A percentile compares a stretch with the other conserved stretches of the same genome.
Conservation (phyloP, 2,329 filamentous ascomycete species). For the Ceratocystis alfenasii region DNA sequence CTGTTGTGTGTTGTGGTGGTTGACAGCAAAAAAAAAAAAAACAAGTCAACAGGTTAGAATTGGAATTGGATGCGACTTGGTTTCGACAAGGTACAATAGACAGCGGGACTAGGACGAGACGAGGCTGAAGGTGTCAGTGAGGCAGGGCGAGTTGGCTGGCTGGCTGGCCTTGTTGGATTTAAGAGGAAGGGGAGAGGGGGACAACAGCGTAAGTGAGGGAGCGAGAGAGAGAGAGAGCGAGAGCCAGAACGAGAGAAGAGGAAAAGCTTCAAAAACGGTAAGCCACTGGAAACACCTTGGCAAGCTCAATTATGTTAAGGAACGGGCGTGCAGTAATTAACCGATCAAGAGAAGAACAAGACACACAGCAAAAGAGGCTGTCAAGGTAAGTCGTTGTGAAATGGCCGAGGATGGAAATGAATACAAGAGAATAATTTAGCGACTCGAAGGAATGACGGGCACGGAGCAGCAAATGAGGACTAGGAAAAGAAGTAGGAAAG, state of each 20-base stretch:
- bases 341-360: no score
- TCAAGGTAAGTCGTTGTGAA: no score
- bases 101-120: not conserved
- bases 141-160: not conserved
- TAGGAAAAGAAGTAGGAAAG: no score
- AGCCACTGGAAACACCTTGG: no score
- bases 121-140: conserved; percentile 17
- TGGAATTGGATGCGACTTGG: conserved; percentile 11
- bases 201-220: not conserved
- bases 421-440: not conserved
- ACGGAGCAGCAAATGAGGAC: not conserved
- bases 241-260: not conserved
- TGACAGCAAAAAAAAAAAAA: not conserved
- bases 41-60: not conserved
- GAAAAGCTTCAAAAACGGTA: not conserved
- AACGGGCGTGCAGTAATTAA: no score
- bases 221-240: not conserved
- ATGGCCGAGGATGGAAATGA: no score
- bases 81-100: conserved; percentile 7
- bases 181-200: not conserved
- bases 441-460: not conserved
- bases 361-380: not conserved
- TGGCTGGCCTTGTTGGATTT: conserved; percentile 12
- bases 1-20: not conserved
- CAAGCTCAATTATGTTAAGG: no score